Percentiles rank a stretch among this genome's conserved stretches.
Conservation (phyloP, 139 green algal genomes). For the Volvox reticuliferus region DNA sequence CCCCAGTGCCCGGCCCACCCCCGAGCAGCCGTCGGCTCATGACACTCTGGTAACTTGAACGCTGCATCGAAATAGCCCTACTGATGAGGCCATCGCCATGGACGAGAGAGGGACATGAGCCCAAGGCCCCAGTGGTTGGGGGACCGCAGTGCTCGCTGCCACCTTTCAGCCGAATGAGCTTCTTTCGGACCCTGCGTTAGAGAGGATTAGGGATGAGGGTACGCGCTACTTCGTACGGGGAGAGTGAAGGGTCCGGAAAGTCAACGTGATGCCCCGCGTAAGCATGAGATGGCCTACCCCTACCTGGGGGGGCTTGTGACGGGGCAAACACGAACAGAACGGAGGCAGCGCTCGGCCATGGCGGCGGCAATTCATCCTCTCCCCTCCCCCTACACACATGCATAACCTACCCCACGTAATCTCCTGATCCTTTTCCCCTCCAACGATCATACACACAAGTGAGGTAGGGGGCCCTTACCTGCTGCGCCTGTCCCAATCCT, state of each 20-base stretch:
- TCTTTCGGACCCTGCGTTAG: background rate
- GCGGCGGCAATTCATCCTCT: too few species aligned
- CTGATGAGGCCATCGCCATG: background rate
- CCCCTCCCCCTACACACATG: background rate
- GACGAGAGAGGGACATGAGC: too few species aligned
- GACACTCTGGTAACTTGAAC: conserved; percentile 1
- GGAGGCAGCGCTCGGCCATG: too few species aligned
- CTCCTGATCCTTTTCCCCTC: background rate
- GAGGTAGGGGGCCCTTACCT: background rate
- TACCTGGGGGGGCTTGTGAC: too few species aligned
- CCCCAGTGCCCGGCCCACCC: background rate
- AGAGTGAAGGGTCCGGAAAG: too few species aligned
- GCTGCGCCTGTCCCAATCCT: background rate
- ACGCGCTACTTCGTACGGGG: too few species aligned
- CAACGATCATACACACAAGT: background rate
- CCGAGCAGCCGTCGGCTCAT: background rate
- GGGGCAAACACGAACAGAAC: too few species aligned
- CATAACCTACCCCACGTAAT: background rate
- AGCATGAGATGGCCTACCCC: too few species aligned
- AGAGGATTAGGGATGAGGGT: too few species aligned
- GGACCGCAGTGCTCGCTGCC: background rate
- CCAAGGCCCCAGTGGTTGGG: too few species aligned
- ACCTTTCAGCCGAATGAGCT: background rate
- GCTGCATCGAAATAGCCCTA: background rate
- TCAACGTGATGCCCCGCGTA: too few species aligned